Conservation (phyloP, 202 grass and related monocot genomes). For the Schoenoplectus triqueter region DNA sequence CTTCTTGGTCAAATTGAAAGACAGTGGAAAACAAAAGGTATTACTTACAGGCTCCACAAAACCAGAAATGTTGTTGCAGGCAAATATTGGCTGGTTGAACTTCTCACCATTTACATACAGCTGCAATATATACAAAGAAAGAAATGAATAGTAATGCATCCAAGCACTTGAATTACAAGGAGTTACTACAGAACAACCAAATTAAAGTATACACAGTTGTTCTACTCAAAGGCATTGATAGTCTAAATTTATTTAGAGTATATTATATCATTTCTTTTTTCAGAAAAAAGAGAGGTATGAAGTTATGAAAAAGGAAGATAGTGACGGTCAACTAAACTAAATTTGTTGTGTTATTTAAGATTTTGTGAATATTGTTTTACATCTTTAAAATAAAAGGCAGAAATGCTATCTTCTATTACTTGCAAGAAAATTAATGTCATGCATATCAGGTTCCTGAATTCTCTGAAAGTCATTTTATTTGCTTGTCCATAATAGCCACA, state of each 20-base stretch:
- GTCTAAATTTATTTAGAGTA: background rate
- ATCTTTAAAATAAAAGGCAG: background rate
- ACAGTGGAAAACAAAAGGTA: background rate
- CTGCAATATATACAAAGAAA: constrained; percentile 43
- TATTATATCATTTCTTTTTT: background rate
- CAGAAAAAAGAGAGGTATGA: background rate
- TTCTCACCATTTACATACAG: constrained; percentile 79
- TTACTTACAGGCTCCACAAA: constrained; percentile 85
- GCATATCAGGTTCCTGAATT: background rate
- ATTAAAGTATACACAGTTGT: background rate
- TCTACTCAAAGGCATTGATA: background rate
- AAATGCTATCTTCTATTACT: background rate
- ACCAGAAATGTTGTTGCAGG: constrained; percentile 93
- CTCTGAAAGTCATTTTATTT: constrained; percentile 6
- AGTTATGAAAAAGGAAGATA: no score
- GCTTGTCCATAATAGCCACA: background rate
- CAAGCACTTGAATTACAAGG: background rate
- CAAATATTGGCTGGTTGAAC: constrained; percentile 94
- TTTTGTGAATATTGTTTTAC: background rate
- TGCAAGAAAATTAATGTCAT: background rate
- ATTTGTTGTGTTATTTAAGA: background rate
- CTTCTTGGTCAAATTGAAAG: background rate
- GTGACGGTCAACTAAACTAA: background rate
- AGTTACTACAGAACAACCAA: background rate
- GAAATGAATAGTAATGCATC: background rate